Percentiles rank a stretch among this genome's conserved stretches.
These are phyloP conservation scores for Calvatia gigantea DNA, from an alignment of 768 basidiomycete species.

Conservation along the genomic window DNA sequence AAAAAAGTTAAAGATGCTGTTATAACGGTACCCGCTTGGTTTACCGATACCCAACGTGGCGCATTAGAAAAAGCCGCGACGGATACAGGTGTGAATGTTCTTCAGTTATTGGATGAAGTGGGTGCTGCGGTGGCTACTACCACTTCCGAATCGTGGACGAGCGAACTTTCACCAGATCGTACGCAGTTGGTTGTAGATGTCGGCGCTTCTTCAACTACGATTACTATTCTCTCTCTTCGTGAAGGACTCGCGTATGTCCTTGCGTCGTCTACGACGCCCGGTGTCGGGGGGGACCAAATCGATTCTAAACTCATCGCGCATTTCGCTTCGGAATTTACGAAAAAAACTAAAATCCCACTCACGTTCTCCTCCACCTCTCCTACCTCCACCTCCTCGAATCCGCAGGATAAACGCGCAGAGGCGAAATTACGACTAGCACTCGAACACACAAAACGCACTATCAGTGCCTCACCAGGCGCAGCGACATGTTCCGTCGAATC, in stretches of 20 bases:
- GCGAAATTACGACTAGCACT: constrained; percentile 92
- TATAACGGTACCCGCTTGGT: constrained; percentile 77
- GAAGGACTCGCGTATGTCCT: constrained; percentile 71
- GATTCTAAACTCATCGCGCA: constrained; percentile 84
- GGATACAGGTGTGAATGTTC: constrained; percentile 77
- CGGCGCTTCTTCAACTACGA: constrained; percentile 67
- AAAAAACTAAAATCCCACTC: constrained; percentile 84
- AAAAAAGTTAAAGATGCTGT: constrained; percentile 77
- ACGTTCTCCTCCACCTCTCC: constrained; percentile 60
- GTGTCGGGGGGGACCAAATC: constrained; percentile 65
- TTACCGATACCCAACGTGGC: constrained; percentile 60
- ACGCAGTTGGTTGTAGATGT: constrained; percentile 81
- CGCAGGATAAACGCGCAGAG: constrained; percentile 76
- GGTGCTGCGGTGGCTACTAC: constrained; percentile 70
- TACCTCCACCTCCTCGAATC: constrained; percentile 50
- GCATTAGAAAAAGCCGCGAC: constrained; percentile 73
- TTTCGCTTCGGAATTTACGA: constrained; percentile 95
- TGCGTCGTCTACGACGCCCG: constrained; percentile 43
- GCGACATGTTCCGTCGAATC: constrained; percentile 93
- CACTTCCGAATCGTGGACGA: constrained; percentile 40
- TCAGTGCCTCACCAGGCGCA: constrained; percentile 82
- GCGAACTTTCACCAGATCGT: constrained; percentile 50
- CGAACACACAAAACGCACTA: constrained; percentile 91
- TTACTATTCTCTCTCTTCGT: constrained; percentile 70
- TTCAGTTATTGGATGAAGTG: constrained; percentile 86